Base-by-base conservation (phyloP, 208 protist species). In the Entamoeba dispar region DNA sequence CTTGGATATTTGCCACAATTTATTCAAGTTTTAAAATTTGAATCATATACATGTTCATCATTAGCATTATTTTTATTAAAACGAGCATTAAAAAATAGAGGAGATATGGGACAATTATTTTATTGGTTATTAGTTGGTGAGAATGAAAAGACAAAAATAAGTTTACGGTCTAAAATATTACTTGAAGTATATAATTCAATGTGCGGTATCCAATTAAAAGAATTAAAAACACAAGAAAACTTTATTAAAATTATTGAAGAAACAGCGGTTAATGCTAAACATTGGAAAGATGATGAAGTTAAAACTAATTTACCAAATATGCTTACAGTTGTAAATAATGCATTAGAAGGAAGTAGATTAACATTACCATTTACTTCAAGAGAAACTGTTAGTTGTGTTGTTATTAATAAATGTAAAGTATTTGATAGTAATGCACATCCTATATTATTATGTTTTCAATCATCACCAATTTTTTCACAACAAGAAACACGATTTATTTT, bases 91-190 rank as follows among this genome's bases (percentile, higher is more conserved):
- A 34, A 50, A 0, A 50, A 27, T 10, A n/a, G n/a, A 22, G n/a
- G 50, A 4, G 47, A 77, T 90, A 50, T 93, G 3, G 92, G 92
- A 15, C 50, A 90, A 34, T 34, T 27, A 14, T 49, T 93, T 34
- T 93, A 51, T 86, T 93, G 92, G 92, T 22, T 50, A 86, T 51
- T 93, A 0, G 73, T 34, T n/a, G 92, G 52, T 38, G 92, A 93
- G 7, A 50, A 86, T 27, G 52, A 93, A 50, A 49, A 51, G n/a
- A 22, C 51, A 31, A 50, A 90, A 31, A 86, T 90, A 6, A n/a
- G 43, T 5, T n/a, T 17, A n/a, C 8, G 92, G 50, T 93, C 49
- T 34, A 49, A 61, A n/a, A 8, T 90, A 22, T 34, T 73, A 17
- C 5, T 93, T 5, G 49, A 73, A 34, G 19, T 49, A 50, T 93